Percentiles rank a stretch among this genome's conserved stretches.
These are phyloP conservation scores for Euclidium syriacum DNA, from an alignment of 345 rosid genomes.

Conservation along the genomic window DNA sequence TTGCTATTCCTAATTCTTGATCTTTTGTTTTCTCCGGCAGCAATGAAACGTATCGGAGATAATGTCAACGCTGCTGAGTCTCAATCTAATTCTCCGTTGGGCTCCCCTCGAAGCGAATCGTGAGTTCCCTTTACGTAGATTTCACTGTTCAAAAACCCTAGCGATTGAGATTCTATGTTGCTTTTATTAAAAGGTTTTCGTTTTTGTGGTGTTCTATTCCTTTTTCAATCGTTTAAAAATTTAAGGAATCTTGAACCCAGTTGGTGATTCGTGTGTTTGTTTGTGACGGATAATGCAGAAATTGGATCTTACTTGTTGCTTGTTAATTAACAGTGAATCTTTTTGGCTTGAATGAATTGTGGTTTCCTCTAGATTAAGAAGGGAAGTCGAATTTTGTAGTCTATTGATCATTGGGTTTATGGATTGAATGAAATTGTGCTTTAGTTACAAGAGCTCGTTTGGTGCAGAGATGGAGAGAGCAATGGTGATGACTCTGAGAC, in stretches of 20 bases:
- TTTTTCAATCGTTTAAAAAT: not conserved
- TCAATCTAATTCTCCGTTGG: constrained; percentile 76
- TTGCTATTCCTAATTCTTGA: not conserved
- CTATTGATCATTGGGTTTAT: not conserved
- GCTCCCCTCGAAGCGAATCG: constrained; percentile 77
- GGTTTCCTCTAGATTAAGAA: not conserved
- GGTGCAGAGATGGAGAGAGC: constrained; percentile 22
- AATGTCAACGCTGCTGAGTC: constrained; percentile 47
- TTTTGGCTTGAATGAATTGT: no score
- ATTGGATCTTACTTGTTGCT: no score
- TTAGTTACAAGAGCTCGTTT: constrained; percentile 1
- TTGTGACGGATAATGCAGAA: no score
- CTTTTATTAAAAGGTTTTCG: not conserved
- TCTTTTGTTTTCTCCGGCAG: constrained; percentile 15
- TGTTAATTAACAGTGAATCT: no score
- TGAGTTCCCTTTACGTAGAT: constrained; percentile 31
- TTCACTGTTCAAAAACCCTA: not conserved
- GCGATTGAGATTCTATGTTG: not conserved
- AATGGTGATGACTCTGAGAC: constrained; percentile 45
- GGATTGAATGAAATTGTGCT: not conserved
- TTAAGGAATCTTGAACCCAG: no score
- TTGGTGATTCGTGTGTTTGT: no score
- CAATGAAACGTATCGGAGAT: constrained; percentile 72
- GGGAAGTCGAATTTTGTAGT: not conserved
- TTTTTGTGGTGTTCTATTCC: constrained; percentile 2